Evolutionary conservation across 306 rosid species (phyloP).

Genomic region (Spatholobus suberectus): DNA sequence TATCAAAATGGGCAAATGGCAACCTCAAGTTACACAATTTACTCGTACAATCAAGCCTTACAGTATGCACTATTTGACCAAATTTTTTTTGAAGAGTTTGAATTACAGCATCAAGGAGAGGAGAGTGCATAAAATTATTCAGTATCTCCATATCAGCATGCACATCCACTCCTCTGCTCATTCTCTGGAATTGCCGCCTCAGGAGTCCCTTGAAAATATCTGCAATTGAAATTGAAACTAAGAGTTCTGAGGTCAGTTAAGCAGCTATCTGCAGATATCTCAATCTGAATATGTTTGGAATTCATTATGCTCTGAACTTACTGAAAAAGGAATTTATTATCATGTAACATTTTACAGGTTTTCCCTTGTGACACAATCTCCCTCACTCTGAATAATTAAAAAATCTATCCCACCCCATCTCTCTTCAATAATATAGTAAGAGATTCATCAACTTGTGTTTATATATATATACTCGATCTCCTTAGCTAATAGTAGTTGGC

Average conservation of each 20-base stretch:
- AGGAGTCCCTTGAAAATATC: conserved; percentile 90
- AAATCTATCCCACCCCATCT: neutral
- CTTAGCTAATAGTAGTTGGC: no score
- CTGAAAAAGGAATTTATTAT: no score
- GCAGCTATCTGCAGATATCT: neutral
- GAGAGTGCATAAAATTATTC: conserved; percentile 31
- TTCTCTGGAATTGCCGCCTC: conserved; percentile 73
- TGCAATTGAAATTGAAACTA: conserved; percentile 45
- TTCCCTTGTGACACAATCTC: neutral
- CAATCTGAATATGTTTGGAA: neutral
- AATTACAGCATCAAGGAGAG: conserved; percentile 31
- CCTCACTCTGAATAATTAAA: neutral
- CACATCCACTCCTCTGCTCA: conserved; percentile 85
- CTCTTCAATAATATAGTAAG: neutral
- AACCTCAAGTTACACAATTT: conserved; percentile 33
- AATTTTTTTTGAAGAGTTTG: conserved; percentile 49
- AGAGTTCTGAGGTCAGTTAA: neutral
- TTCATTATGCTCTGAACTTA: neutral
- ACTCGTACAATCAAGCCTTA: conserved; percentile 42
- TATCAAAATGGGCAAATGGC: conserved; percentile 36
- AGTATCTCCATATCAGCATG: conserved; percentile 64
- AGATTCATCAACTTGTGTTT: no score
- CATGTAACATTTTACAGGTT: neutral
- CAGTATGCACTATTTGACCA: conserved; percentile 43
- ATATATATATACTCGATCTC: no score